Conservation (phyloP, 2,329 filamentous ascomycete species). For the Aspergillus sp. region DNA sequence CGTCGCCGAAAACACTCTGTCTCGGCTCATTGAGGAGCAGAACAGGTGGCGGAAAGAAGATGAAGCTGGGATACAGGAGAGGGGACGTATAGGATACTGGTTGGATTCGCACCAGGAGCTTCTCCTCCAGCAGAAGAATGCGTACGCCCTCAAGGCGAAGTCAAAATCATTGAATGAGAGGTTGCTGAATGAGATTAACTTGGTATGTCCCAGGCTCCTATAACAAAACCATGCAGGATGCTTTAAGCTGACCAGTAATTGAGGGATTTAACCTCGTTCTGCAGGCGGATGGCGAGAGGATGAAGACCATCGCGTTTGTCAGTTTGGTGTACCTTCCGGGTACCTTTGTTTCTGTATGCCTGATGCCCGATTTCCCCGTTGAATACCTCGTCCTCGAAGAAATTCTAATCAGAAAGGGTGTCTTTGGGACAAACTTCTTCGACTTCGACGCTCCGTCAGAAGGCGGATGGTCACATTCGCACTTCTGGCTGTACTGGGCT, state of each 20-base stretch:
- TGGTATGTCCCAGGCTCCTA: conserved; percentile 15
- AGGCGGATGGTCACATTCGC: conserved; percentile 21
- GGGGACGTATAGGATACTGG: background rate
- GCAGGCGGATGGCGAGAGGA: conserved; percentile 28
- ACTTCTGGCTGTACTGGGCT: conserved; percentile 34
- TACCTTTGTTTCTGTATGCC: conserved; percentile 28
- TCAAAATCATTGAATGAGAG: conserved; percentile 28
- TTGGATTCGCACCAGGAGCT: conserved; percentile 8
- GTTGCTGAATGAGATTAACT: conserved; percentile 33
- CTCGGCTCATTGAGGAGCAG: conserved; percentile 22
- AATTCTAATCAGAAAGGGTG: conserved; percentile 13
- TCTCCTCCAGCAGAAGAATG: conserved; percentile 16
- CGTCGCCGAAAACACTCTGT: conserved; percentile 28
- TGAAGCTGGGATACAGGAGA: background rate
- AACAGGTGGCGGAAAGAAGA: conserved; percentile 11
- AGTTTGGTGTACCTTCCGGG: conserved; percentile 28
- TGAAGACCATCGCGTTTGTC: conserved; percentile 30
- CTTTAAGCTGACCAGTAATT: too few species aligned
- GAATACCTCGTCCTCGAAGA: background rate
- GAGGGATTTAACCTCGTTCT: conserved; percentile 33
- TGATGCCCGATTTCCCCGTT: background rate
- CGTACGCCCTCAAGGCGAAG: conserved; percentile 22
- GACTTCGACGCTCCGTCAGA: conserved; percentile 16
- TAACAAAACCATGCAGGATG: background rate
- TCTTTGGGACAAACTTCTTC: conserved; percentile 39